These are phyloP conservation scores for Dioscorea alata DNA, from an alignment of 106 monocot species.

Conservation along the genomic window DNA sequence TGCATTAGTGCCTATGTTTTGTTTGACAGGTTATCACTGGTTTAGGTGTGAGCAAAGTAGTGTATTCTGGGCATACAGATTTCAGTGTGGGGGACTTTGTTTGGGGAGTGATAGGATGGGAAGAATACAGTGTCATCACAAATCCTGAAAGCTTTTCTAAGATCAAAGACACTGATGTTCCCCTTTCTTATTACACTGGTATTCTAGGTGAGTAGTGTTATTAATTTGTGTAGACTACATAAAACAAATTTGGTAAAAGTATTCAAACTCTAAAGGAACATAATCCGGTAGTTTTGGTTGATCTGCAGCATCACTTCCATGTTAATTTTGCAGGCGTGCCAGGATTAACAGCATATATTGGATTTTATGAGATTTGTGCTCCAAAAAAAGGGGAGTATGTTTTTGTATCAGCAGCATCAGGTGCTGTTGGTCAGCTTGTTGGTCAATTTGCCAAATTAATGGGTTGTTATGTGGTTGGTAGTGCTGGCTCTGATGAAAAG, in stretches of 20 bases:
- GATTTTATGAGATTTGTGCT: slow-evolving; percentile 21
- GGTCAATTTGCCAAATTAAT: slow-evolving; percentile 29
- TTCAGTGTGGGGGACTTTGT: slow-evolving; percentile 6
- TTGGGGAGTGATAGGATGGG: slow-evolving; percentile 13
- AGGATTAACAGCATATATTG: slow-evolving; percentile 32
- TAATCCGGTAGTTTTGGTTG: too few relatives aligned
- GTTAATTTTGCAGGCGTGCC: slow-evolving; percentile 20
- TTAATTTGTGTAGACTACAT: too few relatives aligned
- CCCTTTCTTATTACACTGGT: slow-evolving; percentile 12
- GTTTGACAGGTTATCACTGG: background rate
- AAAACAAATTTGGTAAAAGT: too few relatives aligned
- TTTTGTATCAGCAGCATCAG: slow-evolving; percentile 30
- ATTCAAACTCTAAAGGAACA: too few relatives aligned
- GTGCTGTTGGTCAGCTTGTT: slow-evolving; percentile 38
- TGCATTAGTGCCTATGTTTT: too few relatives aligned
- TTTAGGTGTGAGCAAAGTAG: slow-evolving; percentile 5
- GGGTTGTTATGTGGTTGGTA: slow-evolving; percentile 39
- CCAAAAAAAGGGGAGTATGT: slow-evolving; percentile 33
- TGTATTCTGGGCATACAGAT: slow-evolving; percentile 16
- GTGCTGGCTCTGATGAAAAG: slow-evolving; percentile 12
- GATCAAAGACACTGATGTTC: slow-evolving; percentile 11
- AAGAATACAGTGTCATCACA: slow-evolving; percentile 14
- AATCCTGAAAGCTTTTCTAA: background rate
- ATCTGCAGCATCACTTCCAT: too few relatives aligned
- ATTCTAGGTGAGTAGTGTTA: background rate